A percentile compares a stretch with the other conserved stretches of the same genome.
These are phyloP conservation scores for Phanerochaete sordida DNA, from an alignment of 768 basidiomycete species.

Conservation along the genomic window DNA sequence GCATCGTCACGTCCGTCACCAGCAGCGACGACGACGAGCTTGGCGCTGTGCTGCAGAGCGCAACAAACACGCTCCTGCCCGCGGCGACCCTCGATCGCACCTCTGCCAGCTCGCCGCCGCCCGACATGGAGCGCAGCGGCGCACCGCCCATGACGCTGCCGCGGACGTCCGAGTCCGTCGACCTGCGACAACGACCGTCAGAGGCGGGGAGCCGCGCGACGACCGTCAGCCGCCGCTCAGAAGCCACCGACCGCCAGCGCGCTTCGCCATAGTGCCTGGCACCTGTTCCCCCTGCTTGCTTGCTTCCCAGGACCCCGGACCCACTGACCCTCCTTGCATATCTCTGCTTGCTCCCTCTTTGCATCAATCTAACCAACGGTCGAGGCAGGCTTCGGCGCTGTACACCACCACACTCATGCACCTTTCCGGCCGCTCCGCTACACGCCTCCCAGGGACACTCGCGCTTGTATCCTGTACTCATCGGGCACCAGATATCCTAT, in stretches of 20 bases:
- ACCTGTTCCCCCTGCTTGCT: no score
- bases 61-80: constrained; percentile 39
- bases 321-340: neutral
- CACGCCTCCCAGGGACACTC: neutral
- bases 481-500: neutral
- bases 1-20: constrained; percentile 33
- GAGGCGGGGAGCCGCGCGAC: neutral
- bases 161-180: neutral
- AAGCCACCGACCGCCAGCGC: neutral
- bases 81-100: constrained; percentile 43
- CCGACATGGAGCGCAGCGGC: constrained; percentile 1
- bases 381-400: constrained; percentile 10
- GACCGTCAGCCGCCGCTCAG: neutral
- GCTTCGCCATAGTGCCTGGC: neutral
- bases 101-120: constrained; percentile 35
- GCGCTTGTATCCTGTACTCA: neutral
- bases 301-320: neutral
- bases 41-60: constrained; percentile 27
- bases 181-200: neutral
- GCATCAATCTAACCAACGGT: constrained; percentile 1
- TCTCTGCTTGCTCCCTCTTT: neutral
- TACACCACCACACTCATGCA: neutral
- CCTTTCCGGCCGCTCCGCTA: neutral
- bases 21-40: constrained; percentile 24
- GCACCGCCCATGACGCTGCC: neutral